phyloP scores from a whole-genome alignment of 345 rosid species.

The Cardamine resedifolia region DNA sequence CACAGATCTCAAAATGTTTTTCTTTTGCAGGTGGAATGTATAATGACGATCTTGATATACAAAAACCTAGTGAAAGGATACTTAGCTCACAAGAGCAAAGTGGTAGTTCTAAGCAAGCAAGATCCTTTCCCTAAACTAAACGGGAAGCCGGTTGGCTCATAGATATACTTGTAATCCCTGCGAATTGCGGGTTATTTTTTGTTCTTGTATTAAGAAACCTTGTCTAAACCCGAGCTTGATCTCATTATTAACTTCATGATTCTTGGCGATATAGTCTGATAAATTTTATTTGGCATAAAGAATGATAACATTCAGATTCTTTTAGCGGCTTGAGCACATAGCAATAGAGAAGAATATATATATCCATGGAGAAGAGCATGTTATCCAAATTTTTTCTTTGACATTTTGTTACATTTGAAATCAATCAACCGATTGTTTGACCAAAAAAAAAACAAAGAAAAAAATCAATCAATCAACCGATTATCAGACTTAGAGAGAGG shows the following conservation, averaged over 20 bases:
- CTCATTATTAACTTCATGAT: slow-evolving; percentile 5
- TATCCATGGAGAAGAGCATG: not conserved
- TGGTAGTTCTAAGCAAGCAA: slow-evolving; percentile 94
- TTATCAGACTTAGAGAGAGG: too few relatives aligned
- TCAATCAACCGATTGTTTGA: not conserved
- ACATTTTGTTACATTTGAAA: not conserved
- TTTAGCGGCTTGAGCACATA: not conserved
- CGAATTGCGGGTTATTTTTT: not conserved
- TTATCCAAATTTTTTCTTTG: not conserved
- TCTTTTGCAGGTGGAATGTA: slow-evolving; percentile 78
- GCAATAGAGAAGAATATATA: not conserved
- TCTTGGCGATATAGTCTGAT: not conserved
- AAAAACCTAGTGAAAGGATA: slow-evolving; percentile 88
- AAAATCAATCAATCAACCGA: too few relatives aligned
- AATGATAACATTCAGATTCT: not conserved
- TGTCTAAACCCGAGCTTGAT: slow-evolving; percentile 3
- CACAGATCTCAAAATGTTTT: slow-evolving; percentile 6
- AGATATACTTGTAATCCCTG: slow-evolving; percentile 21
- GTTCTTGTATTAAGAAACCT: slow-evolving; percentile 28
- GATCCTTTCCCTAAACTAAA: slow-evolving; percentile 86
- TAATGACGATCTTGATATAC: slow-evolving; percentile 80
- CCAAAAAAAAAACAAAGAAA: too few relatives aligned
- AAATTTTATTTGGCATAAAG: not conserved
- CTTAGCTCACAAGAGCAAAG: slow-evolving; percentile 95
- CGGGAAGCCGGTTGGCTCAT: slow-evolving; percentile 79